phyloP scores from a whole-genome alignment of 1,284 basidiomycete species.

The Xerocomus amazonicus region DNA sequence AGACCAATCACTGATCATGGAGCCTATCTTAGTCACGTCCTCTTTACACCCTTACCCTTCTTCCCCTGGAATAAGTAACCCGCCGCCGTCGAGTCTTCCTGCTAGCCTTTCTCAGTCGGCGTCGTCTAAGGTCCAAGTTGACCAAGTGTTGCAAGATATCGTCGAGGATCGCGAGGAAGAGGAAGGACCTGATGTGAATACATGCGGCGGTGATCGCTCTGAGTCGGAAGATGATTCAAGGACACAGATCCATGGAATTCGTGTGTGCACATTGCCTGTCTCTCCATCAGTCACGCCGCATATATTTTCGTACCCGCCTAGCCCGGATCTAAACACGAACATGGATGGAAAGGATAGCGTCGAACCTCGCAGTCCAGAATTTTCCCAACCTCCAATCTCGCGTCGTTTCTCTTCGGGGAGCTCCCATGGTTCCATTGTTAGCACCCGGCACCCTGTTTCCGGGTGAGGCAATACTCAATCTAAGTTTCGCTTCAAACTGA shows the following conservation, averaged over 20 bases:
- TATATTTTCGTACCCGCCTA: conserved; percentile 24
- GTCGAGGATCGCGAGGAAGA: conserved; percentile 51
- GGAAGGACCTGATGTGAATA: conserved; percentile 16
- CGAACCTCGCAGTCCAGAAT: conserved; percentile 25
- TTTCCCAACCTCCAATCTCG: conserved; percentile 7
- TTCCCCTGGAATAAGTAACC: conserved; percentile 24
- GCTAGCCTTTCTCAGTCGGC: conserved; percentile 28
- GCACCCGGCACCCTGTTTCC: conserved; percentile 16
- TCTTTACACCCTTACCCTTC: conserved; percentile 36
- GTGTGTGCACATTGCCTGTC: conserved; percentile 47
- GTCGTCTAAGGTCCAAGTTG: conserved; percentile 28
- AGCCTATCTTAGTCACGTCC: conserved; percentile 30
- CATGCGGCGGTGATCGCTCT: background rate
- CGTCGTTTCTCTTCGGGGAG: conserved; percentile 29
- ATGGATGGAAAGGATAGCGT: conserved; percentile 22
- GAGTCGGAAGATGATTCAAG: conserved; percentile 21
- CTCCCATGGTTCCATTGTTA: conserved; percentile 28
- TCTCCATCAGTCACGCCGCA: conserved; percentile 24
- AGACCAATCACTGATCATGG: conserved; percentile 18
- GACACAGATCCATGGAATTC: conserved; percentile 55
- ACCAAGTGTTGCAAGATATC: conserved; percentile 47
- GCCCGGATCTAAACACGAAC: conserved; percentile 15
- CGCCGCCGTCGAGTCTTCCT: conserved; percentile 39
- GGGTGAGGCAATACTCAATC: conserved; percentile 16
- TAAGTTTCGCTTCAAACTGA: background rate